Evolutionary conservation across 2,329 filamentous ascomycete species (phyloP), one percentile per base, ranked within the genome.

Genomic region (Ophiocordyceps polyrhachis-furcata): DNA sequence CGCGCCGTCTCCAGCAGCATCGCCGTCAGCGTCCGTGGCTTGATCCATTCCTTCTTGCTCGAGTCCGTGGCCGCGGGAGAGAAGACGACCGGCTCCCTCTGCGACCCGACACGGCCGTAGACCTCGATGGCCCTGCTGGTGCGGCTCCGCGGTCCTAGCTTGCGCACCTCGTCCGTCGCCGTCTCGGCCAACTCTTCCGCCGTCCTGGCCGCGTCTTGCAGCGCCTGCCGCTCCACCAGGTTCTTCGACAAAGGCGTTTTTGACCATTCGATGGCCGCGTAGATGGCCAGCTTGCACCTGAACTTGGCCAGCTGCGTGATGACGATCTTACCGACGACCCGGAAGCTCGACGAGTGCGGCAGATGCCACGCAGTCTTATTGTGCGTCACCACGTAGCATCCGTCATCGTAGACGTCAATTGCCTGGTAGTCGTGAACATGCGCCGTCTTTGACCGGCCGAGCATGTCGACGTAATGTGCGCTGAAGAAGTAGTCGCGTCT

Each of bases 221-320:
- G 70, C 15, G 88, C 89, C 62, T 81, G 76, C 8, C 73, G 66
- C 59, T 80, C 74, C n/a, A 81, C 68, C 45, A 81, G 58, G 43
- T 68, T 71, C 58, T 74, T 76, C 15, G 71, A 72, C 40, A 80
- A 63, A 0, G 79, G 79, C 45, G 74, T 67, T 51, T 77, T 81
- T 23, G 76, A 71, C 91, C 91, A 96, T 52, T 86, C 83, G n/a
- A 94, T 76, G 54, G 81, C 83, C 44, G 80, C 83, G 62, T 85
- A 93, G 40, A 96, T 76, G 23, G 87, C 82, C 45, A 98, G 74
- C 64, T 91, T 95, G 61, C 86, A 93, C 59, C 82, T 87, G 13
- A 84, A 87, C 63, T 96, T 96, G 44, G 86, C 79, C 48, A 89
- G 73, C 56, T 96, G 86, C 2, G 91, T 95, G 49, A 98, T 91